phyloP scores from a whole-genome alignment of 1,284 basidiomycete species.

The Tilletia setariae region DNA sequence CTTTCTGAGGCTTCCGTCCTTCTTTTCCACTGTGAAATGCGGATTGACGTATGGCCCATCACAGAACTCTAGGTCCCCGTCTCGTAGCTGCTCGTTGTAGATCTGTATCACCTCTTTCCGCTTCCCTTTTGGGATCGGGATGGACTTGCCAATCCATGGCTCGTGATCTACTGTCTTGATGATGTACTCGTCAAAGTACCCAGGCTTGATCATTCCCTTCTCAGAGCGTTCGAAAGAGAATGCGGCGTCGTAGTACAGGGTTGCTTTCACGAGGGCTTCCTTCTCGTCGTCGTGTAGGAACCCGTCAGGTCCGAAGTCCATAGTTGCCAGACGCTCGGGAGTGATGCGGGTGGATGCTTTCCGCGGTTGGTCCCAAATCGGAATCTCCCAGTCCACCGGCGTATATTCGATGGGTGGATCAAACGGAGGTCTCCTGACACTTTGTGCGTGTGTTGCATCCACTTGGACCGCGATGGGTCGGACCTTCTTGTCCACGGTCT shows the following conservation, averaged over 20 bases:
- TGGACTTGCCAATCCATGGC: background rate
- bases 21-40: background rate
- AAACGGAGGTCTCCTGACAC: background rate
- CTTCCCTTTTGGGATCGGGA: background rate
- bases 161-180: background rate
- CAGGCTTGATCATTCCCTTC: background rate
- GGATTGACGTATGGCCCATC: background rate
- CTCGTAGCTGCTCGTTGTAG: background rate
- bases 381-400: background rate
- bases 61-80: background rate
- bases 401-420: background rate
- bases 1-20: background rate
- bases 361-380: background rate
- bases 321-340: background rate
- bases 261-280: background rate
- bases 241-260: background rate
- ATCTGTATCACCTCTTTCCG: background rate
- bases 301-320: background rate
- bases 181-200: background rate
- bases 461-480: background rate
- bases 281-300: constrained; percentile 3
- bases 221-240: background rate
- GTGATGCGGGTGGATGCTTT: background rate
- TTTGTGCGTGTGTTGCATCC: background rate
- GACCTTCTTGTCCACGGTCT: background rate